A percentile compares a stretch with the other conserved stretches of the same genome.
phyloP scores from a whole-genome alignment of 768 basidiomycete species.

The Auriscalpium orientale region DNA sequence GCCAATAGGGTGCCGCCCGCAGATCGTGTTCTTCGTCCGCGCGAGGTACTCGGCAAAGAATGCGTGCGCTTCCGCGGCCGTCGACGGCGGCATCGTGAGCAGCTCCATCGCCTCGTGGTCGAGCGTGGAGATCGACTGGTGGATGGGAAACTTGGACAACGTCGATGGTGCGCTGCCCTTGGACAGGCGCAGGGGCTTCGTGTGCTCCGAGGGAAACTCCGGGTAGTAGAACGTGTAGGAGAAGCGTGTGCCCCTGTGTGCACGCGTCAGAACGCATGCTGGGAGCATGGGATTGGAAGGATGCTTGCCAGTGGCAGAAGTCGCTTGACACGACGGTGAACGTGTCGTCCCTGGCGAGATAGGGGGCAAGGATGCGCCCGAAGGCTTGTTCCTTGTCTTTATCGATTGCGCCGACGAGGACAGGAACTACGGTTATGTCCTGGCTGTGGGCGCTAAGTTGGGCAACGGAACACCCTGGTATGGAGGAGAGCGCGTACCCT shows the following conservation, averaged over 20 bases:
- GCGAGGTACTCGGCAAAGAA: conserved; percentile 61
- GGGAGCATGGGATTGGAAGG: not conserved
- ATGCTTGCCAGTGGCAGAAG: conserved; percentile 88
- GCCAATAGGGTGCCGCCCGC: conserved; percentile 93
- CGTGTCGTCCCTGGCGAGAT: conserved; percentile 69
- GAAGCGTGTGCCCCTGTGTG: conserved; percentile 71
- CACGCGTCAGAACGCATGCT: not conserved
- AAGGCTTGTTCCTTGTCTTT: conserved; percentile 50
- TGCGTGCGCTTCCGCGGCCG: conserved; percentile 46
- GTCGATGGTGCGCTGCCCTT: conserved; percentile 30
- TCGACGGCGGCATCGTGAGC: conserved; percentile 49
- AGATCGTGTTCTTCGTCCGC: conserved; percentile 89
- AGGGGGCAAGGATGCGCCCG: conserved; percentile 72
- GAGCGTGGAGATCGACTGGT: conserved; percentile 73
- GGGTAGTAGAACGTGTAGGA: conserved; percentile 86
- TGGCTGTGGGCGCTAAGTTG: conserved; percentile 30
- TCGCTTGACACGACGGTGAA: conserved; percentile 91
- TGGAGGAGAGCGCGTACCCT: conserved; percentile 39
- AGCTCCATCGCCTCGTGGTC: conserved; percentile 84
- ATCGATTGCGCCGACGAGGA: conserved; percentile 79
- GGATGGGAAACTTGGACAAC: conserved; percentile 53
- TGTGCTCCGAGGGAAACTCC: conserved; percentile 40
- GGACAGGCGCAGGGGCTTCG: conserved; percentile 43
- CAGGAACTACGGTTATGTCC: conserved; percentile 80
- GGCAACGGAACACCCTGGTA: not conserved